Percentiles rank a stretch among this genome's conserved stretches.
phyloP scores from a whole-genome alignment of 257 asterid genomes.

The Asclepias syriaca region DNA sequence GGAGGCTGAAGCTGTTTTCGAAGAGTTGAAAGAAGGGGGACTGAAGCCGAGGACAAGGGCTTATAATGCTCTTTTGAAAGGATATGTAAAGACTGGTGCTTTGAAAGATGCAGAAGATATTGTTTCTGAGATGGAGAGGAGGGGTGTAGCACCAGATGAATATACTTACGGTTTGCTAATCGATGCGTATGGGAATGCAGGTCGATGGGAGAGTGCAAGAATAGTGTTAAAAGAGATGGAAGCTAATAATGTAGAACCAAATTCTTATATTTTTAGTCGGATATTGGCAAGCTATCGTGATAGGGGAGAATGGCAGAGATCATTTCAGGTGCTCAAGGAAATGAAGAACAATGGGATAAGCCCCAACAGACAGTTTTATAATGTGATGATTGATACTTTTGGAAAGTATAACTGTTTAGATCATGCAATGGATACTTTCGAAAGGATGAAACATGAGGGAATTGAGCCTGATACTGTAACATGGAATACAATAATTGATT shows the following conservation, averaged over 20 bases:
- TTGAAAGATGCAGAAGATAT: constrained; percentile 72
- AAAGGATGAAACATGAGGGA: constrained; percentile 74
- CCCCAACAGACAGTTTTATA: constrained; percentile 79
- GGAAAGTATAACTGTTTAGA: constrained; percentile 87
- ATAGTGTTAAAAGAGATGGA: constrained; percentile 89
- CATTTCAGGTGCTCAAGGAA: constrained; percentile 91
- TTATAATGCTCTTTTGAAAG: constrained; percentile 83
- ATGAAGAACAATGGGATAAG: constrained; percentile 72
- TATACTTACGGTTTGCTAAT: constrained; percentile 80
- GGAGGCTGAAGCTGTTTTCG: constrained; percentile 90
- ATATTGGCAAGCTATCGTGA: constrained; percentile 80
- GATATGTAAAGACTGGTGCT: constrained; percentile 75
- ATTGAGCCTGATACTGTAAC: constrained; percentile 78
- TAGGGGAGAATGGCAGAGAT: constrained; percentile 93
- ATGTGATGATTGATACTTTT: constrained; percentile 86
- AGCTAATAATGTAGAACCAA: constrained; percentile 63
- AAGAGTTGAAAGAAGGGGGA: constrained; percentile 86
- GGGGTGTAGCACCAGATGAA: constrained; percentile 76
- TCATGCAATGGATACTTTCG: constrained; percentile 77
- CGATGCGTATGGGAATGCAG: constrained; percentile 92
- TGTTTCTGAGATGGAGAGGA: constrained; percentile 80
- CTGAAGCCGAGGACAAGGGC: constrained; percentile 83
- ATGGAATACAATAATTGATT: constrained; percentile 91
- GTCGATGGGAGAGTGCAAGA: constrained; percentile 94
- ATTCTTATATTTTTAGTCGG: constrained; percentile 63